phyloP scores from a whole-genome alignment of 371 early-diverging fungal genomes.

The Rhizopus delemar region DNA sequence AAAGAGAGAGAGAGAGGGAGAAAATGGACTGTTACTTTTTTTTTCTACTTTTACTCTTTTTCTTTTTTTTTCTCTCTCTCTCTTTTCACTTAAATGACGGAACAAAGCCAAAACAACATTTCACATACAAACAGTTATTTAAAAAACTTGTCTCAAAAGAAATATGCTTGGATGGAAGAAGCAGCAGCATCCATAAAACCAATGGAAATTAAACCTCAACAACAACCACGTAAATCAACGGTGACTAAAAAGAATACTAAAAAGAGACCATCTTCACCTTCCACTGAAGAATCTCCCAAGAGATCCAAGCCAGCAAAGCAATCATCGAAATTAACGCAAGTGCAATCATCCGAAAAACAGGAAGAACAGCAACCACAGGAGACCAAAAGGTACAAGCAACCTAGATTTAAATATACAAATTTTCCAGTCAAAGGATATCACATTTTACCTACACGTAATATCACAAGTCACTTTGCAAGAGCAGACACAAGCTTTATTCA shows the following conservation, averaged over 20 bases:
- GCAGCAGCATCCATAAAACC: slow-evolving; percentile 16
- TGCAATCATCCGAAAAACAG: background rate
- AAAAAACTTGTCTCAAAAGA: slow-evolving; percentile 50
- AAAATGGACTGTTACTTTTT: too few relatives aligned
- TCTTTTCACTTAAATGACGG: background rate
- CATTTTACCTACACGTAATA: slow-evolving; percentile 53
- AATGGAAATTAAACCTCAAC: too few relatives aligned
- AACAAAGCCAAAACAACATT: background rate
- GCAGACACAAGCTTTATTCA: slow-evolving; percentile 41
- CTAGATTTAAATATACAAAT: slow-evolving; percentile 49
- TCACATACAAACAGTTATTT: slow-evolving; percentile 35
- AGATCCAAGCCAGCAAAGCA: slow-evolving; percentile 7
- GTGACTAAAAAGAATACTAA: background rate
- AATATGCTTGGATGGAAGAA: slow-evolving; percentile 55
- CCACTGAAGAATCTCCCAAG: background rate
- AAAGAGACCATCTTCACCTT: slow-evolving; percentile 3
- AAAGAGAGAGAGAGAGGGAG: background rate
- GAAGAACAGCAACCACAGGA: slow-evolving; percentile 3
- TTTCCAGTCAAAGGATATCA: slow-evolving; percentile 53
- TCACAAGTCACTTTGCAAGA: slow-evolving; percentile 42
- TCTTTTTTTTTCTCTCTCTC: background rate
- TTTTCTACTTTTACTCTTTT: background rate
- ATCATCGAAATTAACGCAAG: background rate
- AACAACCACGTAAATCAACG: slow-evolving; percentile 8
- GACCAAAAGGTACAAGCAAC: slow-evolving; percentile 18